phyloP scores from a whole-genome alignment of 2,329 filamentous ascomycete species.

The Microdochium bolleyi region DNA sequence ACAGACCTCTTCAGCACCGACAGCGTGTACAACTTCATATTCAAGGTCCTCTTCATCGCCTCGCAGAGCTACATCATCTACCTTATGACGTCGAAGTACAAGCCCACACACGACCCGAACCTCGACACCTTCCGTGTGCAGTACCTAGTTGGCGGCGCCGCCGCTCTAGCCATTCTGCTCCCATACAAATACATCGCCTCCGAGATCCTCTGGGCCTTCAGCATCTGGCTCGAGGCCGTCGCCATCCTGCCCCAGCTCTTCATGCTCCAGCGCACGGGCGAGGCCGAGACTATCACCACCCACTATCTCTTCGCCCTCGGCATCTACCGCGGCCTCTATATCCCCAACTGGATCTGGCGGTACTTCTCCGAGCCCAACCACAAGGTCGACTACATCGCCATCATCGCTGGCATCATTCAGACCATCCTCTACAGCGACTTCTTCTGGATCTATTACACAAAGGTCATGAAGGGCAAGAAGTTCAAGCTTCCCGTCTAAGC shows the following conservation, averaged over 20 bases:
- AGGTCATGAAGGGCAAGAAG: constrained; percentile 84
- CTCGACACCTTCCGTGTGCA: constrained; percentile 96
- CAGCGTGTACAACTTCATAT: constrained; percentile 85
- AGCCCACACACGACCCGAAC: constrained; percentile 94
- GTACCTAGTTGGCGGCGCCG: constrained; percentile 79
- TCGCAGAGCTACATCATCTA: constrained; percentile 93
- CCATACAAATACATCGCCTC: constrained; percentile 75
- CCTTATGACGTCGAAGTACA: constrained; percentile 96
- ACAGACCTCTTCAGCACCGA: constrained; percentile 78
- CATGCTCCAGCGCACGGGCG: constrained; percentile 94
- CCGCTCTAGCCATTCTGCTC: constrained; percentile 70
- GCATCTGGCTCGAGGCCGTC: constrained; percentile 95
- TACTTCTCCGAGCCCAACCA: constrained; percentile 69
- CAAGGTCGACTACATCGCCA: constrained; percentile 75
- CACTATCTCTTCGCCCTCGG: constrained; percentile 96
- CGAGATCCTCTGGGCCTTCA: constrained; percentile 96
- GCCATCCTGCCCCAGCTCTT: constrained; percentile 96
- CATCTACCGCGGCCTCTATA: constrained; percentile 87
- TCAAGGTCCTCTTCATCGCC: constrained; percentile 92
- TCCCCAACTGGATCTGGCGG: constrained; percentile 96
- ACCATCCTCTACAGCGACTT: constrained; percentile 97
- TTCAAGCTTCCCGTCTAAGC: constrained; percentile 74
- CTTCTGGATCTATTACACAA: constrained; percentile 99
- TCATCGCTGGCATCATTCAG: constrained; percentile 84
- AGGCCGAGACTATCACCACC: constrained; percentile 98